Conservation (phyloP, 2,329 filamentous ascomycete genomes). For the Colletotrichum costaricense region DNA sequence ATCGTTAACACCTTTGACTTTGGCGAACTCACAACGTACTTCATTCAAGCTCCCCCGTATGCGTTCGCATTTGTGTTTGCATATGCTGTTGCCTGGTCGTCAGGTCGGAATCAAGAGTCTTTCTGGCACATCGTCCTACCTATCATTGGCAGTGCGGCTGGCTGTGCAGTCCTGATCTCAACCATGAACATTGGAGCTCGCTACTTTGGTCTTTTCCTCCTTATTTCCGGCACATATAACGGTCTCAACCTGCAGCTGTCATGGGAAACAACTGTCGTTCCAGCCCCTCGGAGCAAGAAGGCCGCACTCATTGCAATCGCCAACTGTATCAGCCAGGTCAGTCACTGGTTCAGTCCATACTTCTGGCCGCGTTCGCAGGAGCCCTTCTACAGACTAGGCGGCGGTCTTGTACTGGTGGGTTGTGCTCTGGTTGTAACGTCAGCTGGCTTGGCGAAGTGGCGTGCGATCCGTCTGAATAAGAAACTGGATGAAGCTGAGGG, state of each 20-base stretch:
- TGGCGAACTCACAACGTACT: conserved; percentile 45
- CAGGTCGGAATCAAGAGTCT: conserved; percentile 47
- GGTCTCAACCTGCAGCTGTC: conserved; percentile 52
- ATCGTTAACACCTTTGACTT: conserved; percentile 44
- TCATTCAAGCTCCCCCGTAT: conserved; percentile 53
- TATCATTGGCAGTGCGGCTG: conserved; percentile 48
- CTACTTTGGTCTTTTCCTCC: conserved; percentile 54
- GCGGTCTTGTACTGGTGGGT: conserved; percentile 59
- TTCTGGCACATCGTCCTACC: conserved; percentile 51
- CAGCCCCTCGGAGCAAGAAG: conserved; percentile 50
- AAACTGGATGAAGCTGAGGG: conserved; percentile 41
- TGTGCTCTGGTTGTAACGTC: conserved; percentile 69
- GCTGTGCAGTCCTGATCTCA: conserved; percentile 53
- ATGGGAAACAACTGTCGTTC: conserved; percentile 53
- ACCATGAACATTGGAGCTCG: conserved; percentile 52
- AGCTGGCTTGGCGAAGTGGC: conserved; percentile 37
- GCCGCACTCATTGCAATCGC: conserved; percentile 54
- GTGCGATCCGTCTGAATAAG: conserved; percentile 39
- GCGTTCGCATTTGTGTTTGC: conserved; percentile 52
- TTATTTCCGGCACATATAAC: conserved; percentile 50
- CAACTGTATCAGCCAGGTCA: conserved; percentile 49
- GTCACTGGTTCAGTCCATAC: conserved; percentile 54
- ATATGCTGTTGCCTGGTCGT: conserved; percentile 48
- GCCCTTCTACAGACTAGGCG: conserved; percentile 42
- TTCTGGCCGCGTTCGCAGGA: conserved; percentile 44